Base-by-base conservation (phyloP, 2,329 filamentous ascomycete species). In the Aspergillus sp. region DNA sequence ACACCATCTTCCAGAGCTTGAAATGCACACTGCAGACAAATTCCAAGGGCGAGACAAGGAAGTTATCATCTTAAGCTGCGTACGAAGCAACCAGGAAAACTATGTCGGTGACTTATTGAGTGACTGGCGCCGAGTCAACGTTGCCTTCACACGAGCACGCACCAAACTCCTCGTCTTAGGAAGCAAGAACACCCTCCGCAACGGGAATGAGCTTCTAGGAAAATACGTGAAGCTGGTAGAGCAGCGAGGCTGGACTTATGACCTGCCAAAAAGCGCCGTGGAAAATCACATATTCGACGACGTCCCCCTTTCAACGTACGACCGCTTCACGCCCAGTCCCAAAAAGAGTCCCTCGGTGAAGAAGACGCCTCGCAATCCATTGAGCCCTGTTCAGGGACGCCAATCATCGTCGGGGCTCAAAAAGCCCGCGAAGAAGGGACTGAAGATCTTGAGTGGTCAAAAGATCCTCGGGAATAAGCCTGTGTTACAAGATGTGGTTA, bases 41-140 rank as follows among this genome's bases (percentile, higher is more conserved):
- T 99, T 96, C 74, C 95, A 99, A 73, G 95, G 95, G 6, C 86
- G 95, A 9, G 95, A 99, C 76, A 99, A 99, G 72, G 92, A 96
- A 69, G 88, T 96, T 3, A 85, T 98, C 0, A 85, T 99, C 14
- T 83, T 99, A 8, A 91, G 86, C 55, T 87, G 96, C 31, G 95
- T 98, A 14, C 85, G 95, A 31, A 93, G 87, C 71, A 99, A 99
- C 67, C 87, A 93, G 21, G 83, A 84, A 1, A 86, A 87, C 61
- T 86, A 84, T 50, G 93, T 99, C n/a, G 95, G 95, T 17, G 95
- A 98, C 55, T 75, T 99, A 46, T 80, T 99, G 27, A 90, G 89
- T 60, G 95, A 99, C 73, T 96, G 92, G 90, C 82, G 95, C 55
- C 81, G 95, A 49, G 92, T 99, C 71, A 99, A 99, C 67, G 95